Conservation (phyloP, 2,329 filamentous ascomycete genomes). For the Paecilomyces variotii region DNA sequence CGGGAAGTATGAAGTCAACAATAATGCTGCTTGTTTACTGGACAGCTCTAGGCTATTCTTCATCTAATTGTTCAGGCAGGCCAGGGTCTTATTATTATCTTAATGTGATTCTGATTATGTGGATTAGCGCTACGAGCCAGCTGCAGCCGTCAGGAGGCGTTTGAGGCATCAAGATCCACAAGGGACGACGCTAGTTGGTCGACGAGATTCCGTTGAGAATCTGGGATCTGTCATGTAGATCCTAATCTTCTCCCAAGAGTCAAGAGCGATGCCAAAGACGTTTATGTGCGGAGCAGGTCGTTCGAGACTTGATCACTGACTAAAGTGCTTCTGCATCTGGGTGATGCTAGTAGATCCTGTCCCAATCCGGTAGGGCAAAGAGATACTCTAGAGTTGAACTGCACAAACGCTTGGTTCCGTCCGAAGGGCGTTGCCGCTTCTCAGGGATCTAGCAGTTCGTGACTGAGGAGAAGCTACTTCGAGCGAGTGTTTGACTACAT, state of each 20-base stretch:
- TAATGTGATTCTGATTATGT: background rate
- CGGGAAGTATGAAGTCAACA: background rate
- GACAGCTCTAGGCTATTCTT: background rate
- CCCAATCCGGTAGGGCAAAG: background rate
- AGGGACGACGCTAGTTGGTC: constrained; percentile 3
- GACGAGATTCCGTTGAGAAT: background rate
- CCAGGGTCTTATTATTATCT: background rate
- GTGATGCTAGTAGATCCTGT: background rate
- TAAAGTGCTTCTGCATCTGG: background rate
- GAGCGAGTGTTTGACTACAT: background rate
- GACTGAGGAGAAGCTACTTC: background rate
- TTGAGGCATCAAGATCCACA: background rate
- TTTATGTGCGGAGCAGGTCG: background rate
- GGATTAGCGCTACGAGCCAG: background rate
- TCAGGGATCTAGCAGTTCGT: background rate
- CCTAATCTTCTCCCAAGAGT: background rate
- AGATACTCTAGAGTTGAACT: background rate
- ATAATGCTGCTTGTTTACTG: background rate
- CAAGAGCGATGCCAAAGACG: background rate
- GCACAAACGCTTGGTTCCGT: background rate
- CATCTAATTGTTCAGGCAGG: background rate
- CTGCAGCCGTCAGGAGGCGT: background rate
- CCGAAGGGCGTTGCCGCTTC: background rate
- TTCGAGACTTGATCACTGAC: background rate
- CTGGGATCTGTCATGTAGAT: background rate